phyloP scores from a whole-genome alignment of 768 basidiomycete genomes.

The Rhizopogon vulgaris region DNA sequence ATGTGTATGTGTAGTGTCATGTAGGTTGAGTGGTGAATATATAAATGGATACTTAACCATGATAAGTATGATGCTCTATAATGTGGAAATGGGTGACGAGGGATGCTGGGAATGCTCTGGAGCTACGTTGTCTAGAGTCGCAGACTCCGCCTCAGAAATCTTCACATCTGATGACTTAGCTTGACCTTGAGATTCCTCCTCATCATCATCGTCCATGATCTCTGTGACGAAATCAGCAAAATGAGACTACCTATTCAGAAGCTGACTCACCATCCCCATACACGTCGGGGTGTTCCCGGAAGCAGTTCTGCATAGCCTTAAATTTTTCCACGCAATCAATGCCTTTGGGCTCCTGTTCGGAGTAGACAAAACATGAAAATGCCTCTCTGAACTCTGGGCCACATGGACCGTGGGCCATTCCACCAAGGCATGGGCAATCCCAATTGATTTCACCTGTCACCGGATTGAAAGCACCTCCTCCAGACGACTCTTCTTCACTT shows the following conservation, averaged over 20 bases:
- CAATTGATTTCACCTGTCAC: slow-evolving; percentile 99
- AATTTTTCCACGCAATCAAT: slow-evolving; percentile 98
- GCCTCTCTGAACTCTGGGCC: slow-evolving; percentile 90
- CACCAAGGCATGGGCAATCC: slow-evolving; percentile 98
- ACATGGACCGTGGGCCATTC: slow-evolving; percentile 97
- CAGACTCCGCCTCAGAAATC: slow-evolving; percentile 5
- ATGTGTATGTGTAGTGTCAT: slow-evolving; percentile 11
- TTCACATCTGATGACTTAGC: slow-evolving; percentile 1
- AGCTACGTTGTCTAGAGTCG: neutral
- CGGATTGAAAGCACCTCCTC: slow-evolving; percentile 80
- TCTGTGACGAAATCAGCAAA: slow-evolving; percentile 32
- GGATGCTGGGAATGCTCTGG: slow-evolving; percentile 2
- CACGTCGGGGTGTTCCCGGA: slow-evolving; percentile 92
- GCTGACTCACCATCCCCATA: slow-evolving; percentile 79
- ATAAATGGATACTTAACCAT: slow-evolving; percentile 21
- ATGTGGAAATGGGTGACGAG: slow-evolving; percentile 7
- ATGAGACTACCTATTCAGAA: neutral
- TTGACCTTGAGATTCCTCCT: slow-evolving; percentile 21
- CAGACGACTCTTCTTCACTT: slow-evolving; percentile 21
- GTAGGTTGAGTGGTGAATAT: slow-evolving; percentile 23
- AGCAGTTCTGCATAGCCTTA: slow-evolving; percentile 96
- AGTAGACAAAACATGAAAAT: slow-evolving; percentile 94
- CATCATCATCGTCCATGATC: slow-evolving; percentile 66
- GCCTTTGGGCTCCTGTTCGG: slow-evolving; percentile 94
- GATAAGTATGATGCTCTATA: slow-evolving; percentile 11